Percentiles rank a stretch among this genome's conserved stretches.
Conservation (phyloP, 805 yeast genomes). For the Metschnikowia matae region DNA sequence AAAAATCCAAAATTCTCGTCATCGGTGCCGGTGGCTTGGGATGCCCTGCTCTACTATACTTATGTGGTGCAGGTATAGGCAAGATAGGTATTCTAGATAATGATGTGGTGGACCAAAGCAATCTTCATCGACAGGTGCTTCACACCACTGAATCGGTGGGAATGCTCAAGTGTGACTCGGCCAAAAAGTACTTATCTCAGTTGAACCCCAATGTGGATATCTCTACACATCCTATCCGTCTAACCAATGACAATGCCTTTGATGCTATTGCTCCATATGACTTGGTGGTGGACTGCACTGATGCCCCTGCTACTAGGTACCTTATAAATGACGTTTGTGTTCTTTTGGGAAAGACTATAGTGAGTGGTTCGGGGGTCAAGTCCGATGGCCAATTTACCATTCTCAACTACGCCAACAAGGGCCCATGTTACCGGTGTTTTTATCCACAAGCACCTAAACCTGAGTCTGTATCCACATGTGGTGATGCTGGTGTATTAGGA, state of each 20-base stretch:
- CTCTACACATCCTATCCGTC: constrained; percentile 46
- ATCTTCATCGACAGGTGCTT: constrained; percentile 84
- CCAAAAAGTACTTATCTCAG: constrained; percentile 46
- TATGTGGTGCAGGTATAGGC: constrained; percentile 88
- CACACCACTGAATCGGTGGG: constrained; percentile 71
- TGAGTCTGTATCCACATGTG: constrained; percentile 73
- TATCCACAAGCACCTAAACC: constrained; percentile 90
- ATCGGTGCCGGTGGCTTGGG: constrained; percentile 98
- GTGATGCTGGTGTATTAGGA: constrained; percentile 92
- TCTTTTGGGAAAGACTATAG: constrained; percentile 59
- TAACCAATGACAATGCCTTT: constrained; percentile 57
- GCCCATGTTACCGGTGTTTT: constrained; percentile 95
- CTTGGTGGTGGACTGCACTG: constrained; percentile 87
- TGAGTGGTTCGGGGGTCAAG: constrained; percentile 88
- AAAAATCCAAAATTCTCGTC: constrained; percentile 59
- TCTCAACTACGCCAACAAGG: constrained; percentile 57
- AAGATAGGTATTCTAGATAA: constrained; percentile 80
- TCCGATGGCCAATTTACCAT: constrained; percentile 88
- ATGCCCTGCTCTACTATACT: constrained; percentile 80
- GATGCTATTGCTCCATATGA: constrained; percentile 63
- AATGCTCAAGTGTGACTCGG: constrained; percentile 72
- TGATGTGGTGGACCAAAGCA: constrained; percentile 79
- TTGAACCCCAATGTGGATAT: constrained; percentile 69
- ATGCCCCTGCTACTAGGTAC: constrained; percentile 83
- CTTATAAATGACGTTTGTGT: constrained; percentile 83